Base-by-base conservation (phyloP, 116 monocot species). In the Phalaenopsis hybrid region DNA sequence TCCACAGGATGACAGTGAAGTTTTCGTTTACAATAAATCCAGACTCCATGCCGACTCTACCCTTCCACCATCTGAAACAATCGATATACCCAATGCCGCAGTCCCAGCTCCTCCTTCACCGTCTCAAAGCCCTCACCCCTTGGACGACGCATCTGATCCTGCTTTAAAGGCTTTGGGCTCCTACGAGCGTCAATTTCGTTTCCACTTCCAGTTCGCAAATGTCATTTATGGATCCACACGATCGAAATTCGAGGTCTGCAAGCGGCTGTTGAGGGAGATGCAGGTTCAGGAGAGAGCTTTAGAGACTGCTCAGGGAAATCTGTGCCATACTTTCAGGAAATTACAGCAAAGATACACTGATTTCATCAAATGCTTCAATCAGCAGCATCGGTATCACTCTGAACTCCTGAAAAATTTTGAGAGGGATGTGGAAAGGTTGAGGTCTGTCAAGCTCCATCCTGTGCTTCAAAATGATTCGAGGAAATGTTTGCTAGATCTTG, bases 81-180 rank as follows among this genome's bases (percentile, higher is more conserved):
- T 95, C 9, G 88, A 92, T 2, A 55, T 90, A 34, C 89, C 92
- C 5, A 75, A 82, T 12, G 73, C 79, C 3, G 25, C 58, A 10
- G 63, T 92, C 4, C 94, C 92, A 10, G 67, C 91, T n/a, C 88
- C 88, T 15, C 88, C 92, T 6, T 87, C 89, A 3, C 81, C 89
- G 18, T 84, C 86, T 7, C 79, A 78, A 57, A 84, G 82, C 28
- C 68, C 89, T 9, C 94, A 92, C n/a, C 88, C 92, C 8, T 81
- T 96, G 50, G 94, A 94, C 33, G 87, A 87, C 25, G 89, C 90
- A 2, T 50, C 92, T 4, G 96, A 99, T 78, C 99, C 99, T 43
- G 99, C 99, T 58, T 67, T 99, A 23, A 94, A 89, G 86, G 99
- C 99, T 10, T 77, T 99, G 65, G 91, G 92, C 12, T 92, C 91